Evolutionary conservation across 75 land plant genomes (phyloP).

Genomic region (Larix kaempferi): DNA sequence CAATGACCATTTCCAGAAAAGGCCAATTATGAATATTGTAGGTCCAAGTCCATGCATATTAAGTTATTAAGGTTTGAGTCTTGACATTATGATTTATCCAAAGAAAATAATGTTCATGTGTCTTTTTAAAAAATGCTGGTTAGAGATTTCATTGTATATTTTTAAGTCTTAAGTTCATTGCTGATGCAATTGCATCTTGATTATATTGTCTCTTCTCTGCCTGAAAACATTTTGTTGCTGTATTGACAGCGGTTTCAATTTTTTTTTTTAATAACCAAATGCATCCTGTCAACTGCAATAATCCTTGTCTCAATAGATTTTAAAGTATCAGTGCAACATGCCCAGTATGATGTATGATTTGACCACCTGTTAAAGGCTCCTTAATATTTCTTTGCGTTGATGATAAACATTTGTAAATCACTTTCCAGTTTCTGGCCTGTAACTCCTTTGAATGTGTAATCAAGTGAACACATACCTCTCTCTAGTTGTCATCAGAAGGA

Average conservation of each 20-base stretch:
- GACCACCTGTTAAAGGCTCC: not conserved
- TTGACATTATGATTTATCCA: not conserved
- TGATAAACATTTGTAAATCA: no score
- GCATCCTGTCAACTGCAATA: not conserved
- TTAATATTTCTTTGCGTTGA: not conserved
- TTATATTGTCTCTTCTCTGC: not conserved
- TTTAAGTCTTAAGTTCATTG: no score
- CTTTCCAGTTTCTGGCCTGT: no score
- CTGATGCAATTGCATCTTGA: no score
- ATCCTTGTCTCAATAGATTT: not conserved
- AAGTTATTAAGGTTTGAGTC: not conserved
- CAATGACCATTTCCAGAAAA: no score
- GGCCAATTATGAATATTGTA: no score
- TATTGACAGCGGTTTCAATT: not conserved
- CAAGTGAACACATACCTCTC: not conserved
- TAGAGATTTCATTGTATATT: not conserved
- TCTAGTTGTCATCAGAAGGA: not conserved
- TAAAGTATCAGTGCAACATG: not conserved
- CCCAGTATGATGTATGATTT: not conserved
- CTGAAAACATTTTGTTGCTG: not conserved
- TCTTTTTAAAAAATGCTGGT: not conserved
- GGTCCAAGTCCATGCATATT: no score
- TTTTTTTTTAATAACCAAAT: no score
- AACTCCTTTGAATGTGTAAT: not conserved
- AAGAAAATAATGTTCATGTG: not conserved